Base-by-base conservation (phyloP, 2,329 filamentous ascomycete genomes). In the Laburnicola sp. region DNA sequence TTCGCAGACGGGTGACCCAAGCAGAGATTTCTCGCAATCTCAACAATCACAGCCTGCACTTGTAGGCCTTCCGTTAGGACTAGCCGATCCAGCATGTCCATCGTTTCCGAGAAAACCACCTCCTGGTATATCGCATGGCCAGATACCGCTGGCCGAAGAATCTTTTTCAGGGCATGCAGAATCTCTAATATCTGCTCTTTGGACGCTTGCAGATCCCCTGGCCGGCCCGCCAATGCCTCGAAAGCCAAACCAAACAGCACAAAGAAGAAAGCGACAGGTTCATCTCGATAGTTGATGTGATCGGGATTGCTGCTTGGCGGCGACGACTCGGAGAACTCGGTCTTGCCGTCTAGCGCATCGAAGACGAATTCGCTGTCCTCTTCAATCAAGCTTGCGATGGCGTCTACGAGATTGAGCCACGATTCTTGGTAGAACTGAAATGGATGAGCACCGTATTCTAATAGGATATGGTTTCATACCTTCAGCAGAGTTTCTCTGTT, bases 351-450 rank as follows among this genome's bases (percentile, higher is more conserved):
- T 5, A 99, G 77, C 1, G 94, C 94, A 72, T 97, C 92, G 68
- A 99, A 99, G 2, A 99, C 94, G 57, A 97, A 96, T 54, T 94
- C 91, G 73, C 92, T 97, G 68, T 99, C 94, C 72, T 97, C 93
- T 65, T 97, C 94, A 51, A 99, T 97, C 4, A 99, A 79, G 66
- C 92, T 96, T 8, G 94, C 93, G 71, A 99, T 97, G 3, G 94
- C 95, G 75, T 99, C 92, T 2, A 99, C 93, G 8, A 99, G 83
- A 62, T 94, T 96, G 34, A 99, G 80, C 94, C 94, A 99, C 0
- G 91, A 91, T 52, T 96, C 91, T 77, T 99, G 93, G 70, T 99
- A 99, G 74, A 99, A 99, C 70, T 84, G 50, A 22, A 10, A 3
- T 9, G 11, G 22, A 51, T 64, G 35, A 68, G 53, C 16, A 26